A percentile compares a stretch with the other conserved stretches of the same genome.
Evolutionary conservation across 2,329 filamentous ascomycete genomes (phyloP).

Genomic region (Fusarium caatingaense): DNA sequence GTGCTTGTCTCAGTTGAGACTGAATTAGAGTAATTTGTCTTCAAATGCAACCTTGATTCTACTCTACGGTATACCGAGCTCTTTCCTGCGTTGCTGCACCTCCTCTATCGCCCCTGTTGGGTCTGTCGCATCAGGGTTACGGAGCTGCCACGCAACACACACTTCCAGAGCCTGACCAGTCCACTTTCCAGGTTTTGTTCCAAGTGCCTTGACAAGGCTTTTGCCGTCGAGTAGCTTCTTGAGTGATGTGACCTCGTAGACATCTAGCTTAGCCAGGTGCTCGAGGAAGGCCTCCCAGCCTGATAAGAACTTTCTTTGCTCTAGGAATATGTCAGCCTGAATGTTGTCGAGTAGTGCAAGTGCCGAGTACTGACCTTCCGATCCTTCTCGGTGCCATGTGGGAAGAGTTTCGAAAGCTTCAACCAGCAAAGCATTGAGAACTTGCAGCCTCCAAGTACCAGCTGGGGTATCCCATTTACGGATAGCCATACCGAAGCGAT

Average conservation of each 20-base stretch:
- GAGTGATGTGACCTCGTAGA: conserved; percentile 68
- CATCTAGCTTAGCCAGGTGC: conserved; percentile 64
- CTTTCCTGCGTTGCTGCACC: conserved; percentile 62
- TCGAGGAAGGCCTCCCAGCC: conserved; percentile 68
- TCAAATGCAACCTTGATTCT: neutral
- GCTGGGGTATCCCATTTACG: conserved; percentile 73
- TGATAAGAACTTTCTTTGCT: conserved; percentile 58
- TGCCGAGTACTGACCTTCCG: conserved; percentile 53
- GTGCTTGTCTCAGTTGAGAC: neutral
- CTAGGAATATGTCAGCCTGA: conserved; percentile 44
- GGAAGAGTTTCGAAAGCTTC: conserved; percentile 64
- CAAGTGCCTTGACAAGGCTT: conserved; percentile 75
- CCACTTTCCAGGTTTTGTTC: conserved; percentile 82
- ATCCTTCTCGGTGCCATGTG: conserved; percentile 46
- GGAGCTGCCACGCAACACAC: conserved; percentile 88
- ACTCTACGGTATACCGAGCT: conserved; percentile 59
- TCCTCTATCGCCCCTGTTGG: conserved; percentile 68
- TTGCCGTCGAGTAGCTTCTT: conserved; percentile 80
- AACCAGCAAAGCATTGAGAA: conserved; percentile 73
- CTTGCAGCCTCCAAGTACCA: conserved; percentile 76
- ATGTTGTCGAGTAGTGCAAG: conserved; percentile 34
- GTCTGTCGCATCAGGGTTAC: conserved; percentile 76
- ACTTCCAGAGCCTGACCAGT: conserved; percentile 82
- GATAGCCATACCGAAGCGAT: conserved; percentile 79
- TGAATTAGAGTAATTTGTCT: neutral